Evolutionary conservation across 306 rosid genomes (phyloP), one percentile per base, ranked within the genome.

Genomic region (Corylus americana): DNA sequence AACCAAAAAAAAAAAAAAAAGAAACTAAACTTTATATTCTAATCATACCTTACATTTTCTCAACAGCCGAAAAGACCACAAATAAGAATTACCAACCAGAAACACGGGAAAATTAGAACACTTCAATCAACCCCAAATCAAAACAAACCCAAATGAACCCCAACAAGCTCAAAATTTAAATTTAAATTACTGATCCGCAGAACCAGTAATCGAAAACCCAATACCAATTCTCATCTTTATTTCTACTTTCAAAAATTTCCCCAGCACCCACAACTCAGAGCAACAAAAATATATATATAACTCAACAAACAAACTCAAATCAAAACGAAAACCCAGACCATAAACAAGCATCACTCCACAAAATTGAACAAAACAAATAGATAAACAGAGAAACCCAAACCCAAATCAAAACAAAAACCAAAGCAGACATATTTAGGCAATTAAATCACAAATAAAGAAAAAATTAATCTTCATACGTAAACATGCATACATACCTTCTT

Each of bases 401-500:
- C 0, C 61, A 55, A 55, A 22, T 9, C 42, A 22, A 54, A 9
- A 2, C 3, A 0, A 31, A 71, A 55, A 8, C 4, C 4, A 49
- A 57, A 29, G 6, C n/a, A 27, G 8, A 2, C 73, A 48, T 29
- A 63, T 55, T 55, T n/a, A 17, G 7, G 20, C 53, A 49, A 49
- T 11, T 12, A 12, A 49, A 49, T 49, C 14, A 11, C 53, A 12
- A 11, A 49, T 49, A 10, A 49, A 49, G 53, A 49, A 49, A 42
- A 17, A n/a, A 7, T 27, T 7, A 55, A 59, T 11, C 20, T 18
- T 59, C 12, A 66, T 44, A 44, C 12, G 71, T 4, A 29, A 44
- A 42, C 48, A 53, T 27, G 42, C 8, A 64, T 50, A 35, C 18
- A 44, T 27, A 93, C 98, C 97, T 93, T 88, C 80, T 93, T 93